Conservation (phyloP, 2,329 filamentous ascomycete genomes). For the Neocatenulostroma microsporum region DNA sequence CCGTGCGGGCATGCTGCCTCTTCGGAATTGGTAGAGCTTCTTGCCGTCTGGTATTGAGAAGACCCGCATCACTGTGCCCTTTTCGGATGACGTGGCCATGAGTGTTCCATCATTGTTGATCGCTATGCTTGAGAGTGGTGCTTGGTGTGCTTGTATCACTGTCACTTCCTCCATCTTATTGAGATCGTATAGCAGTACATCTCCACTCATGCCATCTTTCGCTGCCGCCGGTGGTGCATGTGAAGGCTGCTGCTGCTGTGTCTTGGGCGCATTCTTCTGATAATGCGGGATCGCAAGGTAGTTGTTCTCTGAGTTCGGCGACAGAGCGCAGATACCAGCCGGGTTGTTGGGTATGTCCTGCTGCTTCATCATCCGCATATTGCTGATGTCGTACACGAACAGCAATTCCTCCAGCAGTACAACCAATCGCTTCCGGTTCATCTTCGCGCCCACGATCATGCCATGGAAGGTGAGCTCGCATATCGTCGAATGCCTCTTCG, state of each 20-base stretch:
- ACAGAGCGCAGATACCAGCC: conserved; percentile 76
- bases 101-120: conserved; percentile 88
- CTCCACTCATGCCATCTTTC: conserved; percentile 65
- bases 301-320: conserved; percentile 90
- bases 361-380: conserved; percentile 90
- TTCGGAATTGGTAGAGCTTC: conserved; percentile 92
- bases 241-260: conserved; percentile 49
- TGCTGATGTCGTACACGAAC: conserved; percentile 97
- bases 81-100: conserved; percentile 90
- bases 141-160: conserved; percentile 89
- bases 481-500: conserved; percentile 81
- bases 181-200: conserved; percentile 88
- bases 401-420: conserved; percentile 94
- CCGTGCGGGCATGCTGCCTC: conserved; percentile 87
- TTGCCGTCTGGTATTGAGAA: conserved; percentile 86
- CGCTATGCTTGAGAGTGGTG: conserved; percentile 81
- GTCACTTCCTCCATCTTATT: conserved; percentile 85
- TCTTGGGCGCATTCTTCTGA: conserved; percentile 42
- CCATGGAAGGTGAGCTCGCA: conserved; percentile 98
- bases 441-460: conserved; percentile 84
- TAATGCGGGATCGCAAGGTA: conserved; percentile 91
- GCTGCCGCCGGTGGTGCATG: conserved; percentile 74
- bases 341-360: conserved; percentile 93
- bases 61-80: conserved; percentile 92
- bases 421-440: conserved; percentile 89